These are phyloP conservation scores for Gaertneriomyces sp. DNA, from an alignment of 192 early-diverging fungal species.

Conservation along the genomic window DNA sequence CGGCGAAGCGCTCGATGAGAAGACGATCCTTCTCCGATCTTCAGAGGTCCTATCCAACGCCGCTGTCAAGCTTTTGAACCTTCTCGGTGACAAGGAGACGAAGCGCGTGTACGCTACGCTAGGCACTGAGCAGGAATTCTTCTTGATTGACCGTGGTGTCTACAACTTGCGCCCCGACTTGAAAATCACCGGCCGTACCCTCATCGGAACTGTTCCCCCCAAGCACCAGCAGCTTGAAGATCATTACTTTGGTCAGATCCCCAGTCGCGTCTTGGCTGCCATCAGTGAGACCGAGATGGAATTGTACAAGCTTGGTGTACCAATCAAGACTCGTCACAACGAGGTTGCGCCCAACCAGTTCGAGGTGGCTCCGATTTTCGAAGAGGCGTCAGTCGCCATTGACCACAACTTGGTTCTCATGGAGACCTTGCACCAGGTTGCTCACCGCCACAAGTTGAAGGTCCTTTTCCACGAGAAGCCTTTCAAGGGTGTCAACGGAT, in stretches of 20 bases:
- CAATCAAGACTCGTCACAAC: constrained; percentile 99
- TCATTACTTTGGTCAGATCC: constrained; percentile 99
- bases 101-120: constrained; percentile 87
- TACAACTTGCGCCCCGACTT: constrained; percentile 94
- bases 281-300: constrained; percentile 95
- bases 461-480: constrained; percentile 99
- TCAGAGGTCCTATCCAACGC: constrained; percentile 81
- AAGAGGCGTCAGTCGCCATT: constrained; percentile 90
- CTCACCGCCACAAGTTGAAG: constrained; percentile 96
- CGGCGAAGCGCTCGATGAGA: constrained; percentile 98
- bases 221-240: constrained; percentile 99
- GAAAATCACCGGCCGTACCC: constrained; percentile 92
- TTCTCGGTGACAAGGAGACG: constrained; percentile 74
- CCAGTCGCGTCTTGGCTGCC: constrained; percentile 82
- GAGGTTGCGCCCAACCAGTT: constrained; percentile 99
- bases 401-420: constrained; percentile 99
- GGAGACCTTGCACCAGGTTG: constrained; percentile 95
- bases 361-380: constrained; percentile 97
- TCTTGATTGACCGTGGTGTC: constrained; percentile 92
- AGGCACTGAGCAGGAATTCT: constrained; percentile 98
- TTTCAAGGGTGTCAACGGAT: constrained; percentile 97
- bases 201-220: constrained; percentile 90
- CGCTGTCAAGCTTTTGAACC: constrained; percentile 70
- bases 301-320: constrained; percentile 89
- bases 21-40: constrained; percentile 94